Conservation (phyloP, 306 rosid species). For the Lablab purpureus region DNA sequence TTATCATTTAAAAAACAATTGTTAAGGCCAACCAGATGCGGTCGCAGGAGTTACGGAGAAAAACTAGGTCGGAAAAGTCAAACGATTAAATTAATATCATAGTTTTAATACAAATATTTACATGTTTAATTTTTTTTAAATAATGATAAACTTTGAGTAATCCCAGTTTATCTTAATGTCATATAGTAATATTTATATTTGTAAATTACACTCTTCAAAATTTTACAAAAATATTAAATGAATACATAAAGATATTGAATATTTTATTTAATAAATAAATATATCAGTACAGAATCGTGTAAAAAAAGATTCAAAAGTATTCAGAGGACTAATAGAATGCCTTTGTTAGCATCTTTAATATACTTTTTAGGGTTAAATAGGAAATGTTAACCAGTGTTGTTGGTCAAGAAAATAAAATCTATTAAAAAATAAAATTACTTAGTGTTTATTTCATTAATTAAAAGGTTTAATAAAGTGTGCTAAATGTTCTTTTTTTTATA, state of each 20-base stretch:
- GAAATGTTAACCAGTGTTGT: no score
- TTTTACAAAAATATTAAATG: neutral
- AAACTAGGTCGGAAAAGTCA: conserved; percentile 46
- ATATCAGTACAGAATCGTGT: neutral
- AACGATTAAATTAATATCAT: neutral
- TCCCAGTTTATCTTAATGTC: neutral
- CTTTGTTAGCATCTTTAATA: neutral
- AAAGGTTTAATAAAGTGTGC: neutral
- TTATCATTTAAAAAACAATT: neutral
- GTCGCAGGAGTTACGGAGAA: conserved; percentile 60
- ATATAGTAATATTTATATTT: neutral
- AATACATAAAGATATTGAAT: neutral
- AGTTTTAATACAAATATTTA: neutral
- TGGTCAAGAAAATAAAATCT: neutral
- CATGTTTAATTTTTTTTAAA: neutral
- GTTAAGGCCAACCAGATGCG: conserved; percentile 16
- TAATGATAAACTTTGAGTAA: neutral
- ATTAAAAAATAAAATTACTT: neutral
- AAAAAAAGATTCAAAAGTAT: neutral
- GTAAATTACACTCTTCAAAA: neutral
- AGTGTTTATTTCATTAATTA: neutral
- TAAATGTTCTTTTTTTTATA: neutral
- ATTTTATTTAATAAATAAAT: neutral
- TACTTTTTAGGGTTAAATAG: neutral
- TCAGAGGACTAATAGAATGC: neutral